Conservation (phyloP, 345 rosid genomes). For the Eucalyptus shirleyi region DNA sequence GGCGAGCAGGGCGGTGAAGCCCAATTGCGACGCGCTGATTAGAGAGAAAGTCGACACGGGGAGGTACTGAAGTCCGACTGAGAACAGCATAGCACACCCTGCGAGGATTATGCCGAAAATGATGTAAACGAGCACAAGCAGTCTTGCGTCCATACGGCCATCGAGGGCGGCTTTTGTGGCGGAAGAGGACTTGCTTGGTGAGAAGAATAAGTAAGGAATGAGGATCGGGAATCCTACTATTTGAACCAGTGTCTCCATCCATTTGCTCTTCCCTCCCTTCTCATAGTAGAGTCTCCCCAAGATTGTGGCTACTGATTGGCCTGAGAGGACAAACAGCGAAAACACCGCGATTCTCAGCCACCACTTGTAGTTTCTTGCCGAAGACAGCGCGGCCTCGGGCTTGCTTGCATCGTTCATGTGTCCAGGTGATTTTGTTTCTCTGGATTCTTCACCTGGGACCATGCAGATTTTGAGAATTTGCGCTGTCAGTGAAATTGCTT, state of each 20-base stretch:
- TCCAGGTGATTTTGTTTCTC: background rate
- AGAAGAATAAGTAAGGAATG: slow-evolving; percentile 24
- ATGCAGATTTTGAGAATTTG: background rate
- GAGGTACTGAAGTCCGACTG: slow-evolving; percentile 37
- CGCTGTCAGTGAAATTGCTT: background rate
- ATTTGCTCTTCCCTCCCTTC: slow-evolving; percentile 36
- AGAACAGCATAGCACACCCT: slow-evolving; percentile 14
- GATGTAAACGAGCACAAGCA: slow-evolving; percentile 7
- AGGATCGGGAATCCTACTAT: slow-evolving; percentile 36
- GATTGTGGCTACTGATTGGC: slow-evolving; percentile 24
- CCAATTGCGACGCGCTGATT: slow-evolving; percentile 26
- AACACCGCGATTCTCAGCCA: background rate
- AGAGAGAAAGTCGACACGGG: slow-evolving; percentile 41
- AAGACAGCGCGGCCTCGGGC: background rate
- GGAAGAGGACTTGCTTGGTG: background rate
- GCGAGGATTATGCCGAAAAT: slow-evolving; percentile 19
- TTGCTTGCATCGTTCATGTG: background rate
- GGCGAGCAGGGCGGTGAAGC: slow-evolving; percentile 45
- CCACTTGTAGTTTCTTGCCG: background rate
- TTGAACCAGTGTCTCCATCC: slow-evolving; percentile 37
- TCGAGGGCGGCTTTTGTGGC: background rate
- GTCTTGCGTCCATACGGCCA: background rate
- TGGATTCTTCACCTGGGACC: background rate
- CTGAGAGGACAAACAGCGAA: slow-evolving; percentile 14
- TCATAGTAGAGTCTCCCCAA: slow-evolving; percentile 33